Percentiles rank a stretch among this genome's conserved stretches.
These are phyloP conservation scores for Rehmannia glutinosa DNA, from an alignment of 257 asterid genomes.

Conservation along the genomic window DNA sequence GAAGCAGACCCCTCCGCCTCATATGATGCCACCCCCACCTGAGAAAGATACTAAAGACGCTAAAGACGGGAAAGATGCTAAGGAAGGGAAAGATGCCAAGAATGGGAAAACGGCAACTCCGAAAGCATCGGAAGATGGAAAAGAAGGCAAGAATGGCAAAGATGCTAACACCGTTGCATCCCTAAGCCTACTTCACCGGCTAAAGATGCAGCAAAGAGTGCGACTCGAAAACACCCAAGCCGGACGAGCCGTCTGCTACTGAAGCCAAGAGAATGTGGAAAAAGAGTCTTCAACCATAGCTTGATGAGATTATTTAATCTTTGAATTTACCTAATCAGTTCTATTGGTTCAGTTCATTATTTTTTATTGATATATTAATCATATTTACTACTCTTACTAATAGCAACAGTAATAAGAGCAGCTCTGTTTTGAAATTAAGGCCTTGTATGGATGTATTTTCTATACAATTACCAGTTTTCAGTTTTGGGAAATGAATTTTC, in stretches of 20 bases:
- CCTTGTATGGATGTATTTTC: constrained; percentile 1
- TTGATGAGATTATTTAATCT: constrained; percentile 14
- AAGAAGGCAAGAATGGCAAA: constrained; percentile 26
- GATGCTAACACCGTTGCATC: constrained; percentile 20
- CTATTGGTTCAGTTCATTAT: constrained; percentile 1
- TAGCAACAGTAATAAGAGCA: constrained; percentile 28
- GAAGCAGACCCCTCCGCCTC: constrained; percentile 84
- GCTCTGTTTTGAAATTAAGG: background rate
- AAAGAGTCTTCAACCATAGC: constrained; percentile 21
- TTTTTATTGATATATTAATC: background rate
- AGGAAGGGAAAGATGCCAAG: constrained; percentile 33
- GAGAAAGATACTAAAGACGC: constrained; percentile 33
- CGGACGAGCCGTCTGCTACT: constrained; percentile 24
- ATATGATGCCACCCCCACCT: constrained; percentile 75
- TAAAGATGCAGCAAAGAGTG: constrained; percentile 14
- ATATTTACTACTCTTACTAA: background rate
- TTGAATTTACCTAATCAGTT: background rate
- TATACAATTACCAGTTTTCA: background rate
- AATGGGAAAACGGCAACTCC: constrained; percentile 25
- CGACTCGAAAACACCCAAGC: constrained; percentile 27
- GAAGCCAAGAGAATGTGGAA: constrained; percentile 25
- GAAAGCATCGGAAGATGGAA: constrained; percentile 14
- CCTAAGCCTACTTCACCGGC: constrained; percentile 23
- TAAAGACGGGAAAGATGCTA: constrained; percentile 27
- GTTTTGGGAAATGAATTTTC: too few relatives aligned